Conservation (phyloP, 495 filamentous ascomycete species). For the Collariella sp. region DNA sequence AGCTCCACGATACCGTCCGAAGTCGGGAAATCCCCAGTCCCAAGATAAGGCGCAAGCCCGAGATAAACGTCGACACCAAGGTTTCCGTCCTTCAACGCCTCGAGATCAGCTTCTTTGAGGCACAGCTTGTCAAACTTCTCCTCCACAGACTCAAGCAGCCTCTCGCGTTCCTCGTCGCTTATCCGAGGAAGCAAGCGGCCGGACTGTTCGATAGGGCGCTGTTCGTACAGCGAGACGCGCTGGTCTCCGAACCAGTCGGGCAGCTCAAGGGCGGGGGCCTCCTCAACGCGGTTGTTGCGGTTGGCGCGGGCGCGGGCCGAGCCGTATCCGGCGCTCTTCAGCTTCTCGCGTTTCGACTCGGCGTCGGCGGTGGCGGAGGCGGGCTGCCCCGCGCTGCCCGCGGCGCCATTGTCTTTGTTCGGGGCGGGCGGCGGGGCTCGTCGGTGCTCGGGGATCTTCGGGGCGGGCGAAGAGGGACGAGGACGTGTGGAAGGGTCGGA, state of each 20-base stretch:
- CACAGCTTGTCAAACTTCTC: slow-evolving; percentile 4
- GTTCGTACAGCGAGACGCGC: slow-evolving; percentile 24
- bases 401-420: not conserved
- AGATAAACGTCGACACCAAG: no score
- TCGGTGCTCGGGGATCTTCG: slow-evolving; percentile 8
- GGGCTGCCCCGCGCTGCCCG: not conserved
- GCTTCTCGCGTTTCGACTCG: slow-evolving; percentile 10
- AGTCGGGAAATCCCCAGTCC: no score
- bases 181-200: slow-evolving; percentile 11
- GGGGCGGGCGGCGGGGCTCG: not conserved
- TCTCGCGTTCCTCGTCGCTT: slow-evolving; percentile 5
- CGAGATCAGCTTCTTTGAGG: slow-evolving; percentile 13
- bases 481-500: slow-evolving; percentile 19
- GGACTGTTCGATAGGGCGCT: slow-evolving; percentile 10
- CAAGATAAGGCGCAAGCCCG: no score
- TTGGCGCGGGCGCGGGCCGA: slow-evolving; percentile 31
- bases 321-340: slow-evolving; percentile 23
- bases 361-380: not conserved
- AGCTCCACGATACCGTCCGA: not conserved
- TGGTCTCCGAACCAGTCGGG: slow-evolving; percentile 37
- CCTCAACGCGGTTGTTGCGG: slow-evolving; percentile 31
- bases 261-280: slow-evolving; percentile 36
- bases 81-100: slow-evolving; percentile 1
- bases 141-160: slow-evolving; percentile 6
- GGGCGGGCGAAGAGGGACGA: slow-evolving; percentile 8